Evolutionary conservation across 805 yeast species (phyloP).

Genomic region (Clavispora carvajalis): DNA sequence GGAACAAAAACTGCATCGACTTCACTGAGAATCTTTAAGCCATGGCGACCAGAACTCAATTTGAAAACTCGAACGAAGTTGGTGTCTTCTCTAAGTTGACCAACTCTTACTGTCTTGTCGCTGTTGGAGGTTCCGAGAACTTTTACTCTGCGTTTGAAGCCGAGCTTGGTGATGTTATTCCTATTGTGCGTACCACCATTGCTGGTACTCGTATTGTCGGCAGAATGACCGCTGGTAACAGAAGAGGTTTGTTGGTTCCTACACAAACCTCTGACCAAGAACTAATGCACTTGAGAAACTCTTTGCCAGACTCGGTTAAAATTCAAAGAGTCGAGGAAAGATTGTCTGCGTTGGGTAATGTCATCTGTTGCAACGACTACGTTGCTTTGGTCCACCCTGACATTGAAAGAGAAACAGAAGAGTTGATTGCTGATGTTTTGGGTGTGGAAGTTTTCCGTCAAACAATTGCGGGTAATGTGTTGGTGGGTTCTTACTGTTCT

Average conservation of each 20-base stretch:
- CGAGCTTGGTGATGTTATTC: constrained; percentile 92
- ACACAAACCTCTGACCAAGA: constrained; percentile 98
- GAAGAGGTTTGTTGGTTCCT: constrained; percentile 95
- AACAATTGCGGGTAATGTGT: constrained; percentile 95
- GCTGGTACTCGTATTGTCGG: constrained; percentile 98
- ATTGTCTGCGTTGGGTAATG: constrained; percentile 93
- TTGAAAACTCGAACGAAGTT: constrained; percentile 83
- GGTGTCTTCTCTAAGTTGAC: constrained; percentile 95
- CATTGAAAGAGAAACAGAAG: constrained; percentile 98
- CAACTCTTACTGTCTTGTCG: constrained; percentile 92
- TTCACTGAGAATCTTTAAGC: constrained; percentile 2
- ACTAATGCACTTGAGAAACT: constrained; percentile 92
- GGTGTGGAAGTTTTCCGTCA: constrained; percentile 99
- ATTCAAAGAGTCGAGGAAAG: constrained; percentile 98
- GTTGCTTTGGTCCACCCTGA: constrained; percentile 99
- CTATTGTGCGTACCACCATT: constrained; percentile 94
- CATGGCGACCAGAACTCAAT: constrained; percentile 72
- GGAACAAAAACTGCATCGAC: constrained; percentile 1
- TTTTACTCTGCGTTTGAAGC: constrained; percentile 94
- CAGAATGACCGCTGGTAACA: constrained; percentile 96
- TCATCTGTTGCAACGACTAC: constrained; percentile 96
- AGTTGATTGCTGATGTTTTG: constrained; percentile 91
- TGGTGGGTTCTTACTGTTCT: constrained; percentile 95
- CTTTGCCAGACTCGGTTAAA: constrained; percentile 90
- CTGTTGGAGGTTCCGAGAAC: constrained; percentile 89